These are phyloP conservation scores for Eimeria nieschulzi DNA, from an alignment of 169 alveolate genomes.

Conservation along the genomic window DNA sequence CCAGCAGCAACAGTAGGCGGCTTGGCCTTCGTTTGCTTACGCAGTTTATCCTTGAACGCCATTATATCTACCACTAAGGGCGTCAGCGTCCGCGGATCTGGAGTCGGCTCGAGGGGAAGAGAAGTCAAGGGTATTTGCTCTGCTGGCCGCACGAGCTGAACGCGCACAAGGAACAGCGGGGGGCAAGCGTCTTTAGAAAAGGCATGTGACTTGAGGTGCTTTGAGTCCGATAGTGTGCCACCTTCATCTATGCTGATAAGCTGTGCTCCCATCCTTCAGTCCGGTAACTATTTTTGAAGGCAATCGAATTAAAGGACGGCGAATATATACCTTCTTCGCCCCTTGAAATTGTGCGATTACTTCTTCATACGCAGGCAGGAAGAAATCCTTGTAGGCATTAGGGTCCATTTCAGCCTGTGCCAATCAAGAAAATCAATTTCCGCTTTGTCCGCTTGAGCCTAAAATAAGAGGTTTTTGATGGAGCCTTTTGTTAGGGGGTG, in stretches of 20 bases:
- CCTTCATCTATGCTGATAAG: too few species aligned
- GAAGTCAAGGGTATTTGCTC: conserved; percentile 38
- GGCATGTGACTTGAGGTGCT: too few species aligned
- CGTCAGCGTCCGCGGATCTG: conserved; percentile 68
- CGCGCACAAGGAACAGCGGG: too few species aligned
- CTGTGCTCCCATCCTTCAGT: too few species aligned
- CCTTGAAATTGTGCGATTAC: conserved; percentile 29
- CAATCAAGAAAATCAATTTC: neutral
- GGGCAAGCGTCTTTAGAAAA: too few species aligned
- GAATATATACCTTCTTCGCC: neutral
- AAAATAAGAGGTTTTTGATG: too few species aligned
- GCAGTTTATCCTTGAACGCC: conserved; percentile 63
- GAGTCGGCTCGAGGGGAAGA: conserved; percentile 61
- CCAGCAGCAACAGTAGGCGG: neutral
- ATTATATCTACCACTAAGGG: conserved; percentile 67
- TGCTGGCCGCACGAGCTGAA: conserved; percentile 48
- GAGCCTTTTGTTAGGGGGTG: neutral
- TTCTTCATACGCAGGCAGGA: conserved; percentile 53
- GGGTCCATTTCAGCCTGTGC: conserved; percentile 46
- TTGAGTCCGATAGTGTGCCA: too few species aligned
- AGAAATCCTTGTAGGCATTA: conserved; percentile 3
- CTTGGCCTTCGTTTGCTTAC: conserved; percentile 32
- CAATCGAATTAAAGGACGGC: neutral
- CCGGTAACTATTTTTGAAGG: too few species aligned
- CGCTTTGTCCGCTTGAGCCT: too few species aligned